Conservation (phyloP, 108 stramenopile species). For the Licmophora abbreviata region DNA sequence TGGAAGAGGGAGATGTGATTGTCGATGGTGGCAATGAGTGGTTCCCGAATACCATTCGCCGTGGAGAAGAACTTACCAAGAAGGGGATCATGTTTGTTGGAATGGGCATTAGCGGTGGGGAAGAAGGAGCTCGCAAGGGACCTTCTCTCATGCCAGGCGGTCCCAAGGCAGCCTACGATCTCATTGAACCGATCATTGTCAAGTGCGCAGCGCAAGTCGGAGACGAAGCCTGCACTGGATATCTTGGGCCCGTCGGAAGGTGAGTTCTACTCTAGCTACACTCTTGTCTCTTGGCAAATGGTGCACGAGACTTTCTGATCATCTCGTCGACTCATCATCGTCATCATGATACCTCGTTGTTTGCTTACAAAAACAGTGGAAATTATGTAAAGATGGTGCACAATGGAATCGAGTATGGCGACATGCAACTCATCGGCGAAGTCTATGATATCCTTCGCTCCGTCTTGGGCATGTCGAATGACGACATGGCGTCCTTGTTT, state of each 20-base stretch:
- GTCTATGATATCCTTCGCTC: constrained; percentile 87
- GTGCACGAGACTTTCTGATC: background rate
- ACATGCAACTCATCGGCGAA: constrained; percentile 99
- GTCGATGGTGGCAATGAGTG: constrained; percentile 99
- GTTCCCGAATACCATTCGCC: constrained; percentile 95
- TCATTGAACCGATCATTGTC: constrained; percentile 88
- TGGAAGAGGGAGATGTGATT: constrained; percentile 94
- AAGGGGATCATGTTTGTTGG: constrained; percentile 93
- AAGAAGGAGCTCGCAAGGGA: constrained; percentile 97
- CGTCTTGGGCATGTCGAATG: constrained; percentile 83
- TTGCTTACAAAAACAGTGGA: constrained; percentile 70
- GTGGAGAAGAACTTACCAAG: constrained; percentile 70
- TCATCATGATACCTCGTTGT: background rate
- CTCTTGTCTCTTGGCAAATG: constrained; percentile 2
- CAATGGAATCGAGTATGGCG: constrained; percentile 99
- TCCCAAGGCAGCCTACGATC: constrained; percentile 88
- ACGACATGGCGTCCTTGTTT: constrained; percentile 89
- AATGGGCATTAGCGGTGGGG: constrained; percentile 98
- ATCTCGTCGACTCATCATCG: background rate
- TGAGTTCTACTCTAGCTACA: constrained; percentile 18
- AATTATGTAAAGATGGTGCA: constrained; percentile 98
- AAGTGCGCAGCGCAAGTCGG: constrained; percentile 92
- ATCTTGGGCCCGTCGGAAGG: constrained; percentile 89
- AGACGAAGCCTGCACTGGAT: constrained; percentile 92
- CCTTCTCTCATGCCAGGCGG: constrained; percentile 99